Base-by-base conservation (phyloP, 2,329 filamentous ascomycete species). In the Sclerotinia subarctica region DNA sequence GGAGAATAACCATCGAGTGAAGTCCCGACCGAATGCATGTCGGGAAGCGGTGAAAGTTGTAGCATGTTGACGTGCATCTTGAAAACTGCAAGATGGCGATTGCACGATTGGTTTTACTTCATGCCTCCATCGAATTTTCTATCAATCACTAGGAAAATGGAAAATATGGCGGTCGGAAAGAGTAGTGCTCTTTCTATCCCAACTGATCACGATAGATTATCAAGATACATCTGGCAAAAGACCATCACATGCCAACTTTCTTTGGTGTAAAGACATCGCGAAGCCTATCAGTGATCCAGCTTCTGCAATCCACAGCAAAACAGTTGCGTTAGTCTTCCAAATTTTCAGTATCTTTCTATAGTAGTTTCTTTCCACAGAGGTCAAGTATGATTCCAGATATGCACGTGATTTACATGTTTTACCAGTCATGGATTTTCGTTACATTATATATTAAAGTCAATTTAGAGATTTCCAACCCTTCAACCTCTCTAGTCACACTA, bases 31-130 rank as follows among this genome's bases (percentile, higher is more conserved):
- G 21, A 62, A 51, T 62, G 46, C 59, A 51, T 62, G 7, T 51
- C 4, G n/a, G 46, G 29, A 38, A 38, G 32, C 59, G 59, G 59
- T 62, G 59, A 62, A 62, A 26, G n/a, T 38, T 2, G 29, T 62
- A n/a, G n/a, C 44, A 62, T 56, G 6, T 60, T 47, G 44, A 35
- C 26, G 24, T 32, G 29, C 44, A 19, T 35, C 8, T 49, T 47
- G 46, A 49, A 11, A 35, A 42, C 38, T 42, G 38, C 38, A 62
- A n/a, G 29, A 62, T 24, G 13, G 5, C 21, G 5, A 26, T 62
- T n/a, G 5, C 38, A 46, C 38, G 24, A 59, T 46, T 26, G 7
- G 10, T 44, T 15, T 26, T 29, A 24, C 38, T 6, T 17, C 10
- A 59, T 59, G 32, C n/a, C 21, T 62, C 15, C 6, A 51, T 38